phyloP scores from a whole-genome alignment of 441 rosid species.

The Bocquillonia castaneifolia region DNA sequence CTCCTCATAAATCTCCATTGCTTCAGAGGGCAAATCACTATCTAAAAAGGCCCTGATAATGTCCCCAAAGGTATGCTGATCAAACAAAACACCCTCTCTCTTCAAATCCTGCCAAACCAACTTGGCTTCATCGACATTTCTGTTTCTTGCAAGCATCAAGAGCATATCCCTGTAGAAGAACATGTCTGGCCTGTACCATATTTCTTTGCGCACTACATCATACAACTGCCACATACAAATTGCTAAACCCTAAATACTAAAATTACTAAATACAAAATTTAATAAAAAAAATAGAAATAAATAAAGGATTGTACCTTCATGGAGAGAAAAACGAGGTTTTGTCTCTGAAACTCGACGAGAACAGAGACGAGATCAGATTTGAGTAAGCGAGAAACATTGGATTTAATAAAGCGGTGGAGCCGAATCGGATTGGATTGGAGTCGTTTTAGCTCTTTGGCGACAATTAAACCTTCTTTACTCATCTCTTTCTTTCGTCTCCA shows the following conservation, averaged over 20 bases:
- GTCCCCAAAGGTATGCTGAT: constrained; percentile 88
- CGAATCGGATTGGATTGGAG: constrained; percentile 54
- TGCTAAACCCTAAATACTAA: background rate
- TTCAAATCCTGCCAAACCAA: constrained; percentile 78
- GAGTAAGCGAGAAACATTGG: constrained; percentile 73
- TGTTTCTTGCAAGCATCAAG: constrained; percentile 87
- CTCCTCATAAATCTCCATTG: constrained; percentile 71
- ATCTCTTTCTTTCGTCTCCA: constrained; percentile 92
- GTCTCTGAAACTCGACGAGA: constrained; percentile 85
- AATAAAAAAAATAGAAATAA: background rate
- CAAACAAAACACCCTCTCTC: constrained; percentile 70
- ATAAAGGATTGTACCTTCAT: constrained; percentile 55
- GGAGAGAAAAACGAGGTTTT: constrained; percentile 77
- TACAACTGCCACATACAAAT: constrained; percentile 47
- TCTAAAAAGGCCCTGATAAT: constrained; percentile 68
- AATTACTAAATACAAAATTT: background rate
- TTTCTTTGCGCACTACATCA: constrained; percentile 75
- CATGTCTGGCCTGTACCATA: constrained; percentile 95
- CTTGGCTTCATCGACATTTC: constrained; percentile 51
- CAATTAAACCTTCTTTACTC: constrained; percentile 76
- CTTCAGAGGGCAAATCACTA: constrained; percentile 53
- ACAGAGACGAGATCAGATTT: constrained; percentile 84
- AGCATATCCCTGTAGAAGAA: constrained; percentile 89
- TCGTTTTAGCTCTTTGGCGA: constrained; percentile 78
- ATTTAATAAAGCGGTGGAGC: constrained; percentile 52